Evolutionary conservation across 2,329 filamentous ascomycete genomes (phyloP).

Genomic region (Botrytis porri): DNA sequence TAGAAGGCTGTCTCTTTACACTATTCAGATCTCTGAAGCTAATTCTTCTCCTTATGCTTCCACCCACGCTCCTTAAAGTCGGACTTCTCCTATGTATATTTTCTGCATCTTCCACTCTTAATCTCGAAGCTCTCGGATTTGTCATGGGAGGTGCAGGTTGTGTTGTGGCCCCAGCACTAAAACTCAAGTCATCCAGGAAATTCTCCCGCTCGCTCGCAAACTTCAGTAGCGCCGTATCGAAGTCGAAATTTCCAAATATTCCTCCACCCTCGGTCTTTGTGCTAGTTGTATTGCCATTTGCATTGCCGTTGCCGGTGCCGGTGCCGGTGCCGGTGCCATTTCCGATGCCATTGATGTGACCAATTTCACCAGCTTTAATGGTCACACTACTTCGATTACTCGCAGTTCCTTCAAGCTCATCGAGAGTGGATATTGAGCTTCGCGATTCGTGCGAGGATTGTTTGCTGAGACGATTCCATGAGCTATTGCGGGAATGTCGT

Average conservation of each 20-base stretch:
- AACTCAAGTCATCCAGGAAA: conserved; percentile 88
- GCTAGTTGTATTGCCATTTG: not conserved
- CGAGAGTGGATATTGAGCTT: conserved; percentile 53
- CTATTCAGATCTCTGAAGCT: conserved; percentile 95
- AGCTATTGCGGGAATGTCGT: conserved; percentile 60
- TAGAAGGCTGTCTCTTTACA: conserved; percentile 78
- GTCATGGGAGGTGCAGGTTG: conserved; percentile 69
- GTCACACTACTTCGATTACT: conserved; percentile 67
- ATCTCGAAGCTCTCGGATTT: conserved; percentile 76
- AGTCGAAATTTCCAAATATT: conserved; percentile 70
- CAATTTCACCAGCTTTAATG: conserved; percentile 48
- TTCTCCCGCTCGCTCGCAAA: conserved; percentile 94
- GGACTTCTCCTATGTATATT: conserved; percentile 44
- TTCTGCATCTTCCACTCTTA: conserved; percentile 69
- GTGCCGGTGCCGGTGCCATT: conserved; percentile 27
- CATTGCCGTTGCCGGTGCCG: not conserved
- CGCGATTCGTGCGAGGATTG: conserved; percentile 49
- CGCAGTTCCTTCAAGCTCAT: conserved; percentile 49
- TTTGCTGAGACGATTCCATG: conserved; percentile 57
- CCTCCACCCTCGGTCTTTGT: conserved; percentile 26
- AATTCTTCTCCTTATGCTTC: conserved; percentile 87
- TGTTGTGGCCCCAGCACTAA: conserved; percentile 72
- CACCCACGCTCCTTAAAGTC: conserved; percentile 53
- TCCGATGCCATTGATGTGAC: not conserved
- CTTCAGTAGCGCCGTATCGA: conserved; percentile 88